Percentiles rank a stretch among this genome's conserved stretches.
These are phyloP conservation scores for Gossypium stocksii DNA, from an alignment of 345 rosid species.

Conservation along the genomic window DNA sequence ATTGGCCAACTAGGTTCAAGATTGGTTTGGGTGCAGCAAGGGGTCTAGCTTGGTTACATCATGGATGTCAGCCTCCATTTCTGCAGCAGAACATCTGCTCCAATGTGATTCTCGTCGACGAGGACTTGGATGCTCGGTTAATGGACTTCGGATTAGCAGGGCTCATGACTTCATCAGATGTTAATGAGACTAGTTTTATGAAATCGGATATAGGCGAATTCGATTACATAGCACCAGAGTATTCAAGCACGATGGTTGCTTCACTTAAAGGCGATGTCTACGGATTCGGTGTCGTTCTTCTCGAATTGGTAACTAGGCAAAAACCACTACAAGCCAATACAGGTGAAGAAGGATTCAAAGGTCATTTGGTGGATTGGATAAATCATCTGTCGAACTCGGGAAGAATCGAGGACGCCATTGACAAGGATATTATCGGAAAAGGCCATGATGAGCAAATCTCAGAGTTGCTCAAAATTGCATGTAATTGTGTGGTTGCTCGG, in stretches of 20 bases:
- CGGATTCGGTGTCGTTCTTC: conserved; percentile 33
- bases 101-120: background rate
- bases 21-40: conserved; percentile 4
- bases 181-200: background rate
- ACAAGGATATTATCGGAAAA: background rate
- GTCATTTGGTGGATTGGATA: conserved; percentile 77
- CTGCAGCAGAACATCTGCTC: conserved; percentile 5
- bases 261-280: background rate
- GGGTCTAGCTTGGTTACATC: conserved; percentile 1
- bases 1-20: conserved; percentile 3
- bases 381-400: background rate
- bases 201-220: background rate
- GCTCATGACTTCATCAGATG: background rate
- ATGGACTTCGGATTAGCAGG: background rate
- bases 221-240: background rate
- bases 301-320: conserved; percentile 55
- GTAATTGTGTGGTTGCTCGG: background rate
- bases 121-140: conserved; percentile 5
- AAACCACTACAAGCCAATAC: conserved; percentile 44
- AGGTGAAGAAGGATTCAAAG: conserved; percentile 52
- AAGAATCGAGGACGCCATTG: background rate
- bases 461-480: background rate
- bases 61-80: background rate
- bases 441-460: background rate
- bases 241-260: background rate